These are phyloP conservation scores for Phytophthora macrochlamydospora DNA, from an alignment of 352 stramenopile genomes.

Conservation along the genomic window DNA sequence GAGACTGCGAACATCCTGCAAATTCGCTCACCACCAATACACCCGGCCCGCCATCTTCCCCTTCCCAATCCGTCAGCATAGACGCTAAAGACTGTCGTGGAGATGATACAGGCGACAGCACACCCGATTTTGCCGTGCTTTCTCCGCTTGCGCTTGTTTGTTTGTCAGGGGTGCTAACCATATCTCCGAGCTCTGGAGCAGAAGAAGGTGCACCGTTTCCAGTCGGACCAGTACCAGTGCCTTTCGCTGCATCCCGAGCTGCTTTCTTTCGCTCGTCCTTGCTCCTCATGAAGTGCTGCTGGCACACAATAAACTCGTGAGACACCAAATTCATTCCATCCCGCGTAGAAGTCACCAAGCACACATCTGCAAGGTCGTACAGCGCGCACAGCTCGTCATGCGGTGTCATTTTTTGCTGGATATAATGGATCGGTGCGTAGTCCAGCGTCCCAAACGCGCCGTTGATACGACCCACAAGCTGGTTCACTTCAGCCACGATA, in stretches of 20 bases:
- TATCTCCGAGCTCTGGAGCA: slow-evolving; percentile 1
- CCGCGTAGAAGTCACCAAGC: slow-evolving; percentile 85
- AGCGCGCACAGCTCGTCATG: slow-evolving; percentile 90
- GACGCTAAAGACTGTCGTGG: slow-evolving; percentile 32
- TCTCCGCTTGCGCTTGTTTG: not conserved
- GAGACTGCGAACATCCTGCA: slow-evolving; percentile 85
- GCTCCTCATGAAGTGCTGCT: slow-evolving; percentile 85
- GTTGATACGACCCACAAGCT: slow-evolving; percentile 91
- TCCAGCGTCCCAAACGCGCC: slow-evolving; percentile 86
- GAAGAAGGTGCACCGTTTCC: not conserved
- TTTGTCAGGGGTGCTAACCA: not conserved
- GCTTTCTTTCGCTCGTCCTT: slow-evolving; percentile 72
- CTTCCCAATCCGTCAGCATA: slow-evolving; percentile 77
- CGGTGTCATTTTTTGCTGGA: slow-evolving; percentile 76
- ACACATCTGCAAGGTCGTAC: slow-evolving; percentile 90
- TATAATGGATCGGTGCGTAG: slow-evolving; percentile 92
- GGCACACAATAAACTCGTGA: slow-evolving; percentile 90
- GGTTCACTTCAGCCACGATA: slow-evolving; percentile 82
- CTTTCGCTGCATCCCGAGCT: slow-evolving; percentile 30
- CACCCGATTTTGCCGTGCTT: slow-evolving; percentile 7
- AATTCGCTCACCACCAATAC: slow-evolving; percentile 91
- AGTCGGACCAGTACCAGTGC: slow-evolving; percentile 3
- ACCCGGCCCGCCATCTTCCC: slow-evolving; percentile 79
- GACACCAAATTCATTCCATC: slow-evolving; percentile 93
- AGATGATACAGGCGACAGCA: slow-evolving; percentile 30